Conservation (phyloP, 345 rosid genomes). For the Zanthoxylum bungeanum region DNA sequence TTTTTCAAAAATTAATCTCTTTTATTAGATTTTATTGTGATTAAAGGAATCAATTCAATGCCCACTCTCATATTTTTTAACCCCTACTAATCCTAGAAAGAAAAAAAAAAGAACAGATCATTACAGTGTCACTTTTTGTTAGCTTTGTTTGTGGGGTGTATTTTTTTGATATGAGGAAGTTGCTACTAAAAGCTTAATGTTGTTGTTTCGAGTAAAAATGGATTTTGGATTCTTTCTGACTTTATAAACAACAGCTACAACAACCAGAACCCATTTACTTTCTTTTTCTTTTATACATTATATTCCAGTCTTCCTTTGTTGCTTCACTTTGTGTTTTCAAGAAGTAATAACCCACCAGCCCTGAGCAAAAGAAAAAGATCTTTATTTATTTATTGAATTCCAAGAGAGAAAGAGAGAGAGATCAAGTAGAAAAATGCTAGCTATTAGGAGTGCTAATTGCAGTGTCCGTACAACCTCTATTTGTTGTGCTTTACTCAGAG, state of each 20-base stretch:
- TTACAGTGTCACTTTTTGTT: too few species aligned
- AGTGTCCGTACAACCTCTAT: constrained; percentile 54
- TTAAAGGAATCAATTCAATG: too few species aligned
- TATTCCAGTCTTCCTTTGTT: neutral
- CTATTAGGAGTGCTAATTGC: constrained; percentile 55
- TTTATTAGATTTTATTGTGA: too few species aligned
- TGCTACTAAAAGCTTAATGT: too few species aligned
- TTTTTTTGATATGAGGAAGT: constrained; percentile 46
- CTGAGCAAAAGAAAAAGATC: neutral
- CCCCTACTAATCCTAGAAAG: too few species aligned
- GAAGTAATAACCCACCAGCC: too few species aligned
- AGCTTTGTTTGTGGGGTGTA: too few species aligned
- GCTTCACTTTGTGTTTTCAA: constrained; percentile 20
- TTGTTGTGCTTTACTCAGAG: constrained; percentile 72
- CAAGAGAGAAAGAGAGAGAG: constrained; percentile 16
- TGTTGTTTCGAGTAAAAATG: constrained; percentile 36
- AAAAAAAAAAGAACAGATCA: too few species aligned
- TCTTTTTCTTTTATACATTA: constrained; percentile 1
- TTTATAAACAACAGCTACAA: neutral
- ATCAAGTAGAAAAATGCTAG: constrained; percentile 57
- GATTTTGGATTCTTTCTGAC: constrained; percentile 25
- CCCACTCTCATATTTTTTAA: too few species aligned
- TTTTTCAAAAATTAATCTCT: too few species aligned
- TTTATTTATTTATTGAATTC: constrained; percentile 17
- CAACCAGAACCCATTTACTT: constrained; percentile 13